Base-by-base conservation (phyloP, 1,284 basidiomycete genomes). In the Cystobasidium sp. region DNA sequence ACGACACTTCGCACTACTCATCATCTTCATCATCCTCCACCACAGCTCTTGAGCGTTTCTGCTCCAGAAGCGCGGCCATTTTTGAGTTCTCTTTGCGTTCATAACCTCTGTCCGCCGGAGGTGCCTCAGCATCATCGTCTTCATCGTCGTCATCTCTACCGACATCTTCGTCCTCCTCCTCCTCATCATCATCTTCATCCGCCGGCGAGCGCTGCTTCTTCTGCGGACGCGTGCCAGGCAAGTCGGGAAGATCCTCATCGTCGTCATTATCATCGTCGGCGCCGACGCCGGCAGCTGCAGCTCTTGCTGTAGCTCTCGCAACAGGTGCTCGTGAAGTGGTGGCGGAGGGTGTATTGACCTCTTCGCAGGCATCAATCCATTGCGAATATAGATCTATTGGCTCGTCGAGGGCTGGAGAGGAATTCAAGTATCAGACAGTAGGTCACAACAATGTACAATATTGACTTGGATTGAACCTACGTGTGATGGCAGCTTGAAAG, bases 361-460 rank as follows among this genome's bases (percentile, higher is more conserved):
- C 79, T 53, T 80, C 78, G 63, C 81, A 82, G 3, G 82, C 82
- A 74, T 84, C 83, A 72, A 84, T 83, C 83, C 83, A 84, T 39
- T 81, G 77, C 49, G 81, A 81, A 76, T 84, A 84, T 8, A 84
- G 78, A 69, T 84, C 83, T 65, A 84, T 83, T 1, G 83, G 82
- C 56, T 82, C 81, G 9, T 80, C 80, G 10, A 84, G 75, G 41
- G 82, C 80, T 77, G 78, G 3, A 9, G 31, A 24, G 8, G 22
- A 14, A 63, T 44, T n/a, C n/a, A 49, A 10, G n/a, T 10, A 41
- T 10, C 3, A 14, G 0, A 1, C 5, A n/a, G 22, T 6, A 51
- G 47, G 12, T 16, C 24, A 6, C 37, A 18, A 39, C 53, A n/a
- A n/a, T 16, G 16, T 9, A 14, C 6, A 43, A 39, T 8, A 1